Base-by-base conservation (phyloP, 345 rosid species). In the Boechera retrofracta region DNA sequence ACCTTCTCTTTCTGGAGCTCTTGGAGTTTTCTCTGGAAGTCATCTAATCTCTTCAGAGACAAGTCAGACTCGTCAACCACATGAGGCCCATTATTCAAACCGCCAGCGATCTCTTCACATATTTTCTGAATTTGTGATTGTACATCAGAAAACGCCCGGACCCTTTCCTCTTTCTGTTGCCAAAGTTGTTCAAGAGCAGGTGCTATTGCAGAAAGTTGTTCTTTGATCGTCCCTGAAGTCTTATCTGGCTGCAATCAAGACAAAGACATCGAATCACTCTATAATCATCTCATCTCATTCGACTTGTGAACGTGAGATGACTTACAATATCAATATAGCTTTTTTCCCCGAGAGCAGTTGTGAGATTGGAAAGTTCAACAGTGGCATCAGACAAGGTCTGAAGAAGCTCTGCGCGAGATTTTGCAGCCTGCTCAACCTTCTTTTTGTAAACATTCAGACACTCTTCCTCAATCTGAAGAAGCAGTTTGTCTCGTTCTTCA, bases 1-100 rank as follows among this genome's bases (percentile, higher is more conserved):
- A 91, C 99, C 96, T 92, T 95, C 84, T 95, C 99, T 73, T 87
- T 91, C 69, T 95, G 91, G 59, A 92, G 98, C 81, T 92, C 97
- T 80, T 85, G 96, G 81, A 95, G 93, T 57, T 83, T 89, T 42
- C 79, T 82, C 18, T 91, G 87, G 86, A 81, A 89, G 82, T 91
- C 96, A 67, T 88, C 87, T 49, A 95, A 81, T 85, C 83, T 95
- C 86, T 89, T 92, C 72, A 91, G 75, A 61, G 96, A 85, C 75
- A 95, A 79, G 69, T 95, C 94, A 75, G 94, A 72, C 80, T 92
- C 99, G 55, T 95, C 94, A 47, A 95, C 91, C 55, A 65, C 85
- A 83, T 86, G 88, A 84, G 85, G 63, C 5, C 82, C 90, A 36
- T 72, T 70, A 76, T 53, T 90, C 79, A 80, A 76, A 58, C 84